phyloP scores from a whole-genome alignment of 768 basidiomycete species.

The Austroboletus eburneus region DNA sequence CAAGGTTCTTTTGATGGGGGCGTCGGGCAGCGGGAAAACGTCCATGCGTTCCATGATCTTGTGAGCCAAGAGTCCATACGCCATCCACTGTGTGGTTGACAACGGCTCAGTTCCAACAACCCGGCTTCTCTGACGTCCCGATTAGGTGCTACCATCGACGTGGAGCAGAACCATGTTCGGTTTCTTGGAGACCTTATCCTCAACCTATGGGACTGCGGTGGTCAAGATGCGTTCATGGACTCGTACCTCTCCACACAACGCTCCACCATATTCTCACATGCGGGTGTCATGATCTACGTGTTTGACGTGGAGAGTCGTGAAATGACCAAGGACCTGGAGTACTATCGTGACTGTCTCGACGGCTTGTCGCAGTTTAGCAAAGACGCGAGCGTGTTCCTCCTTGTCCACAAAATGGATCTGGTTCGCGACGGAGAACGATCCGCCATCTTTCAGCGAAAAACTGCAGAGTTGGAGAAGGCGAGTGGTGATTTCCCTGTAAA shows the following conservation, averaged over 20 bases:
- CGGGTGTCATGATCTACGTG: slow-evolving; percentile 97
- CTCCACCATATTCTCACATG: slow-evolving; percentile 93
- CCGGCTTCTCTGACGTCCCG: slow-evolving; percentile 88
- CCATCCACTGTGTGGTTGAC: slow-evolving; percentile 4
- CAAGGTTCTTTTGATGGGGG: slow-evolving; percentile 97
- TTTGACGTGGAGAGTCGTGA: slow-evolving; percentile 92
- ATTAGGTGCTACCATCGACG: slow-evolving; percentile 95
- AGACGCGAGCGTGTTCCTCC: slow-evolving; percentile 81
- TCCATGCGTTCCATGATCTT: slow-evolving; percentile 99
- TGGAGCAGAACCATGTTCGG: slow-evolving; percentile 95
- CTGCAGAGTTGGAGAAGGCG: slow-evolving; percentile 64
- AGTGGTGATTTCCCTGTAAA: slow-evolving; percentile 59
- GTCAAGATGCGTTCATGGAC: slow-evolving; percentile 98
- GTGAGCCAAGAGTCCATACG: slow-evolving; percentile 46
- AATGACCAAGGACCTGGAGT: slow-evolving; percentile 80
- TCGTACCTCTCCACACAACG: slow-evolving; percentile 90
- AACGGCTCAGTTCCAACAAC: slow-evolving; percentile 72
- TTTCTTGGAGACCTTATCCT: slow-evolving; percentile 95
- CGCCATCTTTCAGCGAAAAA: slow-evolving; percentile 65
- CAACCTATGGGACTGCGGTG: slow-evolving; percentile 98
- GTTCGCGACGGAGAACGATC: slow-evolving; percentile 56
- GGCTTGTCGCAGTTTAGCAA: slow-evolving; percentile 75
- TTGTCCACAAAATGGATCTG: slow-evolving; percentile 98
- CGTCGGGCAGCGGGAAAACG: slow-evolving; percentile 90
- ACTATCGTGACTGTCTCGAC: slow-evolving; percentile 88